These are phyloP conservation scores for Pochonia chlamydosporia DNA, from an alignment of 2,329 filamentous ascomycete species.

Conservation along the genomic window DNA sequence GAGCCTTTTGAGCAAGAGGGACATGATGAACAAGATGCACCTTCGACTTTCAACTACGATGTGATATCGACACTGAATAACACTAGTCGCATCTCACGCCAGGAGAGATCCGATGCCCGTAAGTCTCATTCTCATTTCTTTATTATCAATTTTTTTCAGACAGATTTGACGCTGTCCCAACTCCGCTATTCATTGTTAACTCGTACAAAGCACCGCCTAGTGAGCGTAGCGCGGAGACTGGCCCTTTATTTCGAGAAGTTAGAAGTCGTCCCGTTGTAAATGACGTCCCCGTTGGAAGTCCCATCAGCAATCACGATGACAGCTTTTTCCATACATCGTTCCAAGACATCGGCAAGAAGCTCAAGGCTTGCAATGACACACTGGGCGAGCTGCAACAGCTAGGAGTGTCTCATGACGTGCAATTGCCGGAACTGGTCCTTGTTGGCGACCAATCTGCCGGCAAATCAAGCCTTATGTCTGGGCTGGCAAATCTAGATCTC, in stretches of 20 bases:
- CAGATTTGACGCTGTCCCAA: not conserved
- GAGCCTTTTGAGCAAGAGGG: not conserved
- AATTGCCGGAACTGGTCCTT: slow-evolving; percentile 73
- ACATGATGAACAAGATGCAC: not conserved
- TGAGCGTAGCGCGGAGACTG: slow-evolving; percentile 27
- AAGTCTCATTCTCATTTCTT: slow-evolving; percentile 15
- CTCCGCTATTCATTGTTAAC: slow-evolving; percentile 9
- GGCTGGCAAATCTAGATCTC: slow-evolving; percentile 63
- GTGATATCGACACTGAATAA: slow-evolving; percentile 11
- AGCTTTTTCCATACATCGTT: slow-evolving; percentile 39
- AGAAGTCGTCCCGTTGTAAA: slow-evolving; percentile 20
- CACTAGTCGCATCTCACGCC: slow-evolving; percentile 17
- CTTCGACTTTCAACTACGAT: slow-evolving; percentile 14
- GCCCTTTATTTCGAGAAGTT: slow-evolving; percentile 31
- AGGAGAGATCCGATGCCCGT: slow-evolving; percentile 33
- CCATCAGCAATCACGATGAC: slow-evolving; percentile 22
- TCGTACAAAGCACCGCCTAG: slow-evolving; percentile 29
- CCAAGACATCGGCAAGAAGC: slow-evolving; percentile 52
- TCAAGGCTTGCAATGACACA: slow-evolving; percentile 60
- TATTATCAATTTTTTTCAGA: not conserved
- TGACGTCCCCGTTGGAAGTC: slow-evolving; percentile 11
- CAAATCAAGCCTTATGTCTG: slow-evolving; percentile 66
- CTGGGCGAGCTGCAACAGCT: slow-evolving; percentile 65
- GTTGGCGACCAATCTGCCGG: slow-evolving; percentile 82
- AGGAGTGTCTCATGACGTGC: slow-evolving; percentile 65